Conservation (phyloP, 495 filamentous ascomycete genomes). For the Trichoderma asperelloides region DNA sequence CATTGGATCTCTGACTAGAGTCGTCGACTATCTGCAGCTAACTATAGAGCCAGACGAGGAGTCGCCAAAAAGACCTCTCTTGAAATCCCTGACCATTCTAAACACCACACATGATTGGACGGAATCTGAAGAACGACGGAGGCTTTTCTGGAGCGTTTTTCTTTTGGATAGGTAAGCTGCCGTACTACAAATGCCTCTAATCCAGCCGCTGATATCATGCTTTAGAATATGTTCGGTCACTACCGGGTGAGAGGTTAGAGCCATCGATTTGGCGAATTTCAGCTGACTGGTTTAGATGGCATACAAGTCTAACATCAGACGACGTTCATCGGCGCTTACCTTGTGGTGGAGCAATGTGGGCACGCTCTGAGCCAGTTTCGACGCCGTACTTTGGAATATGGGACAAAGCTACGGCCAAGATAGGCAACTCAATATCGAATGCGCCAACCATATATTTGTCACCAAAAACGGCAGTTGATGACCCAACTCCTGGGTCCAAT, state of each 20-base stretch:
- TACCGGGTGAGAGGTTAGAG: slow-evolving; percentile 11
- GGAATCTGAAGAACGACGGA: slow-evolving; percentile 28
- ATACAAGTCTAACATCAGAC: slow-evolving; percentile 31
- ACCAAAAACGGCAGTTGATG: slow-evolving; percentile 2
- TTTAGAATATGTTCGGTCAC: slow-evolving; percentile 23
- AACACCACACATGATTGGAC: slow-evolving; percentile 23
- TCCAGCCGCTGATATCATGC: neutral
- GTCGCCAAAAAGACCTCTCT: slow-evolving; percentile 16
- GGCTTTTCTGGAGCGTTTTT: slow-evolving; percentile 37
- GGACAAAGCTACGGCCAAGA: slow-evolving; percentile 27
- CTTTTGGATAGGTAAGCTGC: slow-evolving; percentile 19
- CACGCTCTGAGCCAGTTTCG: slow-evolving; percentile 20
- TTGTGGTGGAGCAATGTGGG: slow-evolving; percentile 29
- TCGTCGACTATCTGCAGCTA: slow-evolving; percentile 30
- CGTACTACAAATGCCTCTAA: neutral
- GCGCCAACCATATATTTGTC: slow-evolving; percentile 12
- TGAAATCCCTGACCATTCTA: slow-evolving; percentile 18
- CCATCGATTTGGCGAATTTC: neutral
- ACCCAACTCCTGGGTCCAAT: slow-evolving; percentile 9
- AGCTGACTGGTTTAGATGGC: slow-evolving; percentile 20
- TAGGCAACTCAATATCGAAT: slow-evolving; percentile 25
- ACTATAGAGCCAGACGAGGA: slow-evolving; percentile 24
- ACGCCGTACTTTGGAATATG: slow-evolving; percentile 37
- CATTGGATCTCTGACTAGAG: slow-evolving; percentile 29
- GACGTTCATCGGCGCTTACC: slow-evolving; percentile 34